Percentiles rank a stretch among this genome's conserved stretches.
These are phyloP conservation scores for Cenchrus purpureus DNA, from an alignment of 176 grass and related monocot species.

Conservation along the genomic window DNA sequence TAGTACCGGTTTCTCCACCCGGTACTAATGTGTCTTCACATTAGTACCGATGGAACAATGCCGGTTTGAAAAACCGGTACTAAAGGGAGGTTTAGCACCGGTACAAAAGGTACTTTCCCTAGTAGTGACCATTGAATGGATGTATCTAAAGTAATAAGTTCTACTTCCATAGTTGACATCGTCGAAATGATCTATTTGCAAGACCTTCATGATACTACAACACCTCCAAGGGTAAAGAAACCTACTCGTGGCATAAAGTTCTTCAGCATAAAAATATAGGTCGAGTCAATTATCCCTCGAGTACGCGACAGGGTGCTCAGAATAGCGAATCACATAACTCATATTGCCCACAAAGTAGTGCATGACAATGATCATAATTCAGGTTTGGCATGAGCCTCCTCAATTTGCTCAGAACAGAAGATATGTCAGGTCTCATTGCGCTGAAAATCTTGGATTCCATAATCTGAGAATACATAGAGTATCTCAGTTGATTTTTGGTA, in stretches of 20 bases:
- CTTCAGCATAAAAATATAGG: background rate
- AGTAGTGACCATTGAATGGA: background rate
- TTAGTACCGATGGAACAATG: no score
- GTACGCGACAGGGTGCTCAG: no score
- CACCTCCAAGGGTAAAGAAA: background rate
- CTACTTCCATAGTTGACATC: background rate
- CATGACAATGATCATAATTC: no score
- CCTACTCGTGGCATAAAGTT: background rate
- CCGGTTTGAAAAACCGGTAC: no score
- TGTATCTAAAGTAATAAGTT: background rate
- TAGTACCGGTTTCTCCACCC: no score
- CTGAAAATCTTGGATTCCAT: background rate
- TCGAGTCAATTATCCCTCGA: no score
- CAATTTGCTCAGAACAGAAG: no score
- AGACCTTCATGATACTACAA: background rate
- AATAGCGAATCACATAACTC: no score
- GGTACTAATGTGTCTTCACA: no score
- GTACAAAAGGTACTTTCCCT: no score
- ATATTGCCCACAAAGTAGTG: background rate
- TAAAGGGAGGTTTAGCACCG: no score
- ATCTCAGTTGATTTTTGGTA: background rate
- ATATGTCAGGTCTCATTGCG: background rate
- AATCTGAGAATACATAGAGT: background rate
- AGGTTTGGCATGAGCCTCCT: no score
- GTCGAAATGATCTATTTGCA: background rate